These are phyloP conservation scores for Candolleomyces eurysporus DNA, from an alignment of 768 basidiomycete species.

Conservation along the genomic window DNA sequence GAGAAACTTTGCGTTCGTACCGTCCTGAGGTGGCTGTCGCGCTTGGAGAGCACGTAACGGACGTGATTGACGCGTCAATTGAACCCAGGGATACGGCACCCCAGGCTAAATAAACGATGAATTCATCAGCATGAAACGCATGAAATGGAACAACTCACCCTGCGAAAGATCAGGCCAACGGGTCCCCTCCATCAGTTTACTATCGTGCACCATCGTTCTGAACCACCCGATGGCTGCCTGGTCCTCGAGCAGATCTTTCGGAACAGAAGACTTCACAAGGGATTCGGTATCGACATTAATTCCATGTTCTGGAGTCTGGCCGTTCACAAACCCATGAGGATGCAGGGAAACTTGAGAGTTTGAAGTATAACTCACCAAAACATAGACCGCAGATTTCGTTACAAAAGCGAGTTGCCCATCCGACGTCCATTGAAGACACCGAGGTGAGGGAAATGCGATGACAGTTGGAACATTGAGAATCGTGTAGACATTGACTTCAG, in stretches of 20 bases:
- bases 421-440: slow-evolving; percentile 67
- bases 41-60: slow-evolving; percentile 67
- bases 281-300: slow-evolving; percentile 62
- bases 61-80: slow-evolving; percentile 60
- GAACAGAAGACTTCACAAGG: slow-evolving; percentile 40
- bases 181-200: slow-evolving; percentile 27
- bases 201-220: slow-evolving; percentile 65
- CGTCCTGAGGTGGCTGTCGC: slow-evolving; percentile 57
- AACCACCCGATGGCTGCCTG: slow-evolving; percentile 60
- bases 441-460: slow-evolving; percentile 54
- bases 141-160: slow-evolving; percentile 26
- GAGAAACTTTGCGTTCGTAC: slow-evolving; percentile 32
- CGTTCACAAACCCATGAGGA: not conserved
- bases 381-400: slow-evolving; percentile 66
- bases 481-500: slow-evolving; percentile 37
- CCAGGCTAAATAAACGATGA: slow-evolving; percentile 51
- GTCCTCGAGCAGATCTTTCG: slow-evolving; percentile 27
- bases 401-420: slow-evolving; percentile 71
- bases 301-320: slow-evolving; percentile 72
- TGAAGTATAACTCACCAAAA: slow-evolving; percentile 48
- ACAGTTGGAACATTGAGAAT: slow-evolving; percentile 59
- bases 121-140: not conserved
- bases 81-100: slow-evolving; percentile 67
- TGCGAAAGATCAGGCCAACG: slow-evolving; percentile 53
- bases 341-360: not conserved